Evolutionary conservation across 2,329 filamentous ascomycete genomes (phyloP).

Genomic region (Aspergillus amoenus): DNA sequence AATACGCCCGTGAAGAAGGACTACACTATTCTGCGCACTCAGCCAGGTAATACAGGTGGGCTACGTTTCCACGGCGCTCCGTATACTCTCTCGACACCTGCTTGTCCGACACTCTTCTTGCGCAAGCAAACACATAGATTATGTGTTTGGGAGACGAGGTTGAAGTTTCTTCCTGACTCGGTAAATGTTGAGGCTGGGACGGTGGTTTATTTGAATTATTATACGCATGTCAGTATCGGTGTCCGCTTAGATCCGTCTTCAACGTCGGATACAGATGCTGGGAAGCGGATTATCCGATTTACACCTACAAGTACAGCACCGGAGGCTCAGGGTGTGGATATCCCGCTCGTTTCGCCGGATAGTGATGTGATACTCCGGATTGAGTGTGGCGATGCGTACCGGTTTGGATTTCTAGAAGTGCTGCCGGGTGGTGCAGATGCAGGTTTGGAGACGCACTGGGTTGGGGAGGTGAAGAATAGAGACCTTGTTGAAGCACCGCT

Average conservation of each 20-base stretch:
- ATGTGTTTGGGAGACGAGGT: constrained; percentile 44
- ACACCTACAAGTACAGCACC: constrained; percentile 5
- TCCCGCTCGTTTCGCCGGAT: not conserved
- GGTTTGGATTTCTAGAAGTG: constrained; percentile 27
- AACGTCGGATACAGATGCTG: not conserved
- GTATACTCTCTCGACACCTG: constrained; percentile 52
- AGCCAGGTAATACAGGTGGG: constrained; percentile 27
- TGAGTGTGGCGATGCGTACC: constrained; percentile 32
- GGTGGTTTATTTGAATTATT: constrained; percentile 56
- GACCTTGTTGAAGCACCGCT: constrained; percentile 36
- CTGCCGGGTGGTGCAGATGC: not conserved
- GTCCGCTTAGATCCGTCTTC: constrained; percentile 23
- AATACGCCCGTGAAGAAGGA: constrained; percentile 50
- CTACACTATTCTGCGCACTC: constrained; percentile 45
- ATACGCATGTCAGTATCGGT: constrained; percentile 46
- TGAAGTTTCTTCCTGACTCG: constrained; percentile 49
- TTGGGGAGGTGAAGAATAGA: constrained; percentile 30
- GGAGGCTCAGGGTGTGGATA: not conserved
- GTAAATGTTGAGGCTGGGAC: constrained; percentile 53
- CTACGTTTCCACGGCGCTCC: constrained; percentile 54
- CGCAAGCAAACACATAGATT: constrained; percentile 53
- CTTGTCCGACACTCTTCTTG: constrained; percentile 53
- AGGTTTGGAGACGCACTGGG: constrained; percentile 19
- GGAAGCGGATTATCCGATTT: constrained; percentile 27
- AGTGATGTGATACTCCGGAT: constrained; percentile 28